Percentiles rank a stretch among this genome's conserved stretches.
phyloP scores from a whole-genome alignment of 2,329 filamentous ascomycete species.

The Epichloe bromicola region DNA sequence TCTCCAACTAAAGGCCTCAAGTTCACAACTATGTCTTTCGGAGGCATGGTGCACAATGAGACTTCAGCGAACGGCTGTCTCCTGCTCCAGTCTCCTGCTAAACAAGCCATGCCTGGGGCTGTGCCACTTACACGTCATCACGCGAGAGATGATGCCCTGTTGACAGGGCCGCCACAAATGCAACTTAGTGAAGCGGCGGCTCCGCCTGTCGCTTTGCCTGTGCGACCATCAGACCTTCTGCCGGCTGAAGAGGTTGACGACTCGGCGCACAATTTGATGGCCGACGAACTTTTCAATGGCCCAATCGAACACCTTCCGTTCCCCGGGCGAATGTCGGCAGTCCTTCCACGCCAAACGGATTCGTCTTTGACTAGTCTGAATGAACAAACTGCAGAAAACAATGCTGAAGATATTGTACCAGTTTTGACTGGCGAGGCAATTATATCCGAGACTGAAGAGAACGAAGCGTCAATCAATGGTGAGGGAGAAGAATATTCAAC shows the following conservation, averaged over 20 bases:
- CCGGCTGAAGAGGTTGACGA: slow-evolving; percentile 21
- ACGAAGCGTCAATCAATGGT: not conserved
- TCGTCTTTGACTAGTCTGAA: slow-evolving; percentile 16
- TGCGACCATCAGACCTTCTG: slow-evolving; percentile 24
- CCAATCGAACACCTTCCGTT: slow-evolving; percentile 26
- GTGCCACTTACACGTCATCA: slow-evolving; percentile 19
- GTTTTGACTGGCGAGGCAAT: not conserved
- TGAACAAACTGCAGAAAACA: slow-evolving; percentile 12
- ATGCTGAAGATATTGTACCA: not conserved
- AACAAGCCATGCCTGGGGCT: slow-evolving; percentile 26
- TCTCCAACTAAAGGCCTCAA: slow-evolving; percentile 29
- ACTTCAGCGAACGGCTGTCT: slow-evolving; percentile 31
- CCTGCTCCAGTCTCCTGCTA: slow-evolving; percentile 39
- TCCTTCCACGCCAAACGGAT: slow-evolving; percentile 30
- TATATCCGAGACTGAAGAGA: not conserved
- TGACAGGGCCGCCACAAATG: slow-evolving; percentile 21
- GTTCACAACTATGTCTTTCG: slow-evolving; percentile 11
- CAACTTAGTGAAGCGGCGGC: slow-evolving; percentile 23
- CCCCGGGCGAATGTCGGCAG: slow-evolving; percentile 31
- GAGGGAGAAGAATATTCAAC: not conserved
- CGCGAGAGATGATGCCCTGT: slow-evolving; percentile 8
- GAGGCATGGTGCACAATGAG: slow-evolving; percentile 16
- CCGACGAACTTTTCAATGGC: slow-evolving; percentile 20
- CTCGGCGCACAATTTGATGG: slow-evolving; percentile 8
- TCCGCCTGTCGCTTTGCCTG: slow-evolving; percentile 13